These are phyloP conservation scores for Pythium insidiosum DNA, from an alignment of 352 stramenopile species.

Conservation along the genomic window DNA sequence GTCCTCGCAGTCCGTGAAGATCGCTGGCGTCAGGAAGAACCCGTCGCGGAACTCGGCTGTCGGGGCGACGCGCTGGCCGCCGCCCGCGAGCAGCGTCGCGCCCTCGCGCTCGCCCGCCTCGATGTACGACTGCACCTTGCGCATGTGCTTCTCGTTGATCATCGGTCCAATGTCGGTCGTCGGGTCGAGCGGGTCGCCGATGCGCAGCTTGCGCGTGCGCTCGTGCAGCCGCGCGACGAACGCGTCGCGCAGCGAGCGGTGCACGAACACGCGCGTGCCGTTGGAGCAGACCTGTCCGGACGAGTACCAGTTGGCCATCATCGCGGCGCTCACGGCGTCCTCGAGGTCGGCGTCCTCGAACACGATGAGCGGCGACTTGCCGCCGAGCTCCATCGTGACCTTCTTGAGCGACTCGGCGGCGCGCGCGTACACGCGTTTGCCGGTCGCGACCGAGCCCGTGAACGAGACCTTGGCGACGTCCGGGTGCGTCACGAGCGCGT, in stretches of 20 bases:
- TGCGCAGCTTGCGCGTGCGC: constrained; percentile 56
- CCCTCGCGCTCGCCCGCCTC: constrained; percentile 41
- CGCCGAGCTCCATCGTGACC: constrained; percentile 86
- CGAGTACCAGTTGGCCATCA: constrained; percentile 87
- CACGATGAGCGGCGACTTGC: constrained; percentile 85
- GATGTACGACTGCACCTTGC: constrained; percentile 68
- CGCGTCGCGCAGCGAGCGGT: constrained; percentile 66
- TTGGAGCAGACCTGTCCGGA: constrained; percentile 88
- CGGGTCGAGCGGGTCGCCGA: constrained; percentile 80
- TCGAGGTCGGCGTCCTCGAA: constrained; percentile 83
- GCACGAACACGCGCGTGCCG: constrained; percentile 87
- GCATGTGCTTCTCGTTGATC: constrained; percentile 79
- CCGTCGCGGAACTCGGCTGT: constrained; percentile 44
- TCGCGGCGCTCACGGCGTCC: constrained; percentile 63
- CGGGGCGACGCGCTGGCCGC: constrained; percentile 43
- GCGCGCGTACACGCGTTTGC: constrained; percentile 54
- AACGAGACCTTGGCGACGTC: constrained; percentile 78
- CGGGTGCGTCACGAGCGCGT: constrained; percentile 42
- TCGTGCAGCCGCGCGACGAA: constrained; percentile 81
- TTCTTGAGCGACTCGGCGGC: constrained; percentile 79
- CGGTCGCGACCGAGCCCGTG: constrained; percentile 73
- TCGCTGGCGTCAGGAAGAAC: constrained; percentile 86
- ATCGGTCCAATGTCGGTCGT: constrained; percentile 82
- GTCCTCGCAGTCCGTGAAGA: constrained; percentile 85
- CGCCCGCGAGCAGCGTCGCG: constrained; percentile 48